Evolutionary conservation across 129 eudicot genomes (phyloP).

Genomic region (Mikania micrantha): DNA sequence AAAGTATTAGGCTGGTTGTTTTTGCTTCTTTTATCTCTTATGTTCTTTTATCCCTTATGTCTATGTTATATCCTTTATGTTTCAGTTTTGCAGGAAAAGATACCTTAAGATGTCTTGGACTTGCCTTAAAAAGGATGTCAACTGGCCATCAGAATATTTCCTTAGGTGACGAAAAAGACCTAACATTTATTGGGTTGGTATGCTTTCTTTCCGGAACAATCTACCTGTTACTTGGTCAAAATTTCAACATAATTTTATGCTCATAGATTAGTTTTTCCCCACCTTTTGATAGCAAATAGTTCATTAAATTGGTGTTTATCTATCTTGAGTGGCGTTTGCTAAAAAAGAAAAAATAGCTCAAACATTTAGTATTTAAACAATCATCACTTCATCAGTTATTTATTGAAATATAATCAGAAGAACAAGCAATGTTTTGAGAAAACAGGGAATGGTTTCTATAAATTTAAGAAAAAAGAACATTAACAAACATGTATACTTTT

Average conservation of each 20-base stretch:
- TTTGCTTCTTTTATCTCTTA: no score
- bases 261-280: background rate
- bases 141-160: slow-evolving; percentile 72
- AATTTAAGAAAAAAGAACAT: background rate
- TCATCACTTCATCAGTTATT: background rate
- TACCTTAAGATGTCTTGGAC: slow-evolving; percentile 89
- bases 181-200: slow-evolving; percentile 99
- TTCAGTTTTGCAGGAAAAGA: slow-evolving; percentile 97
- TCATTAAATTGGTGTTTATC: background rate
- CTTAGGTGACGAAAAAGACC: slow-evolving; percentile 76
- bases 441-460: background rate
- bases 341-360: background rate
- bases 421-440: background rate
- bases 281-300: background rate
- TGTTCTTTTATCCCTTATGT: slow-evolving; percentile 12
- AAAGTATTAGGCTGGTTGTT: background rate
- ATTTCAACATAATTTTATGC: background rate
- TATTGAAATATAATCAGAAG: background rate
- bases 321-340: background rate
- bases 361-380: background rate
- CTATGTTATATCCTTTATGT: slow-evolving; percentile 6
- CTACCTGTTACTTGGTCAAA: background rate
- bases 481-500: background rate
- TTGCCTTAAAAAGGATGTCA: slow-evolving; percentile 89
- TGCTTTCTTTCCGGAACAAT: slow-evolving; percentile 43